These are phyloP conservation scores for Phaffomyces thermotolerans DNA, from an alignment of 805 yeast species.

Conservation along the genomic window DNA sequence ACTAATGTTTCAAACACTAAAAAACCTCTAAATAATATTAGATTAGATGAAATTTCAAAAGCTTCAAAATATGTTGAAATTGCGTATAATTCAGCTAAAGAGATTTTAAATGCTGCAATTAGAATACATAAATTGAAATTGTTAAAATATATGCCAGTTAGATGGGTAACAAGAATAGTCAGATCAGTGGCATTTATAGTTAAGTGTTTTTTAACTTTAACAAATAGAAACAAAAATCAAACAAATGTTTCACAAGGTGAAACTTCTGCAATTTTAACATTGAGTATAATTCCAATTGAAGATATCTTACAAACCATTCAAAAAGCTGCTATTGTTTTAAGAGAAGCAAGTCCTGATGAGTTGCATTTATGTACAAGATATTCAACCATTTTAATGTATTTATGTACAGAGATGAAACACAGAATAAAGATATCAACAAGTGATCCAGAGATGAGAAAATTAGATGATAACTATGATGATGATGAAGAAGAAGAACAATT, in stretches of 20 bases:
- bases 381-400: slow-evolving; percentile 66
- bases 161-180: slow-evolving; percentile 83
- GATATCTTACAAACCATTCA: slow-evolving; percentile 64
- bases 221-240: slow-evolving; percentile 23
- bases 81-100: slow-evolving; percentile 81
- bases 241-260: slow-evolving; percentile 23
- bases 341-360: slow-evolving; percentile 87
- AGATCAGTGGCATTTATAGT: slow-evolving; percentile 87
- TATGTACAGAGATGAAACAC: slow-evolving; percentile 67
- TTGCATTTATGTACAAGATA: slow-evolving; percentile 77
- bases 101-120: slow-evolving; percentile 62
- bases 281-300: slow-evolving; percentile 58
- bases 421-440: slow-evolving; percentile 27
- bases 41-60: slow-evolving; percentile 61
- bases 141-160: slow-evolving; percentile 77
- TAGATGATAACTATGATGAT: slow-evolving; percentile 18
- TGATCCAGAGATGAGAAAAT: slow-evolving; percentile 22
- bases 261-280: slow-evolving; percentile 41
- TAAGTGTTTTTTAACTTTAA: slow-evolving; percentile 68
- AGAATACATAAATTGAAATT: slow-evolving; percentile 58
- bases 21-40: slow-evolving; percentile 29
- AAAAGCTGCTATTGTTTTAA: slow-evolving; percentile 60
- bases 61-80: slow-evolving; percentile 72
- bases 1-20: slow-evolving; percentile 12
- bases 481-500: slow-evolving; percentile 7